Evolutionary conservation across 108 stramenopile genomes (phyloP).

Genomic region (Pseudonitzschia multiseries): DNA sequence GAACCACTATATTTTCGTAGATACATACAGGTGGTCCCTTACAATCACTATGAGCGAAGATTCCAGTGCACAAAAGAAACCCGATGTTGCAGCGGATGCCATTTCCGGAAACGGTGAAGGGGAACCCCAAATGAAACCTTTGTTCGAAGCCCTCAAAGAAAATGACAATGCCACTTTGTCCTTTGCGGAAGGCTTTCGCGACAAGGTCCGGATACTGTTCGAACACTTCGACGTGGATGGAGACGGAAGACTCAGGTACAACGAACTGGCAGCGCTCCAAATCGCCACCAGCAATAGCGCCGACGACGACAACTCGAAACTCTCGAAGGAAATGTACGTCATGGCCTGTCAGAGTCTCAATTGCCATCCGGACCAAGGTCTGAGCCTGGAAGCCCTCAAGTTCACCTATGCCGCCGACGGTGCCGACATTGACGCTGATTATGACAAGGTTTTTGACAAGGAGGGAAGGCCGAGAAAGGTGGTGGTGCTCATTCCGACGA

Average conservation of each 20-base stretch:
- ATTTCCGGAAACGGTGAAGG: background rate
- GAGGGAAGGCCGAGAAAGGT: background rate
- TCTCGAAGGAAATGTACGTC: constrained; percentile 46
- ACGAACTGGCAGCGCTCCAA: constrained; percentile 43
- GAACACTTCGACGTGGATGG: constrained; percentile 49
- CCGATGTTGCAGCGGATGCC: background rate
- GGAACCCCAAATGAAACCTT: constrained; percentile 9
- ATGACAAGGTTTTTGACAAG: constrained; percentile 42
- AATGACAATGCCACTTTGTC: constrained; percentile 19
- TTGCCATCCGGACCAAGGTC: constrained; percentile 42
- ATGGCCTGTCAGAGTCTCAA: constrained; percentile 44
- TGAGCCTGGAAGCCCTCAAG: constrained; percentile 43
- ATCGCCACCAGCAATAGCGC: constrained; percentile 14
- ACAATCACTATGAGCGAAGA: background rate
- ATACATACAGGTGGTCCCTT: too few species aligned
- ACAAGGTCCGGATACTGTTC: constrained; percentile 36
- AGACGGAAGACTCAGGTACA: constrained; percentile 46
- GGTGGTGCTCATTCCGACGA: constrained; percentile 12
- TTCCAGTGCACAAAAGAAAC: background rate
- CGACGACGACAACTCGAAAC: constrained; percentile 28
- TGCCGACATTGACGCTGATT: constrained; percentile 38
- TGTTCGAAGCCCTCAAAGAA: constrained; percentile 21
- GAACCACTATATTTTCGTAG: too few species aligned
- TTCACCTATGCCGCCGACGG: constrained; percentile 55
- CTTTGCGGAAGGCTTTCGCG: constrained; percentile 38